phyloP scores from a whole-genome alignment of 2,329 filamentous ascomycete species.

The Kalaharituber pfeilii region DNA sequence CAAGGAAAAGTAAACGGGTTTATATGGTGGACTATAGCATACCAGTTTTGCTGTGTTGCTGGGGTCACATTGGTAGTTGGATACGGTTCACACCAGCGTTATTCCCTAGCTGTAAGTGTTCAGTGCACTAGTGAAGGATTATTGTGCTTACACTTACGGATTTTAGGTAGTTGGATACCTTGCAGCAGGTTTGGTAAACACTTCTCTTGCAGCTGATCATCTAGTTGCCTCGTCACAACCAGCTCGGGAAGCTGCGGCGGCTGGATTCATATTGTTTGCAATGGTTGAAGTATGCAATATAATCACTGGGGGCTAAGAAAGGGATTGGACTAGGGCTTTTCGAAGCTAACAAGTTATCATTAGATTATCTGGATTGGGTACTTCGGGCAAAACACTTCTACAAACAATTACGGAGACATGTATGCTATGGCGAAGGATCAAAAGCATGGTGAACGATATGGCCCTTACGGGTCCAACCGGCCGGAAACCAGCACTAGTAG shows the following conservation, averaged over 20 bases:
- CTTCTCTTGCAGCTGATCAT: conserved; percentile 69
- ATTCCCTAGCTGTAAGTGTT: conserved; percentile 67
- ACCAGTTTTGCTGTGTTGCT: conserved; percentile 65
- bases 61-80: conserved; percentile 70
- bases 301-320: too few species aligned
- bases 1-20: conserved; percentile 51
- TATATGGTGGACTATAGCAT: conserved; percentile 80
- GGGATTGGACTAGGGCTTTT: neutral
- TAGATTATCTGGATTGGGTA: conserved; percentile 98
- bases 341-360: too few species aligned
- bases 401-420: conserved; percentile 84
- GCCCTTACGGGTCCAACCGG: conserved; percentile 51
- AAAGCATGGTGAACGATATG: conserved; percentile 27
- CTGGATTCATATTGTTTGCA: conserved; percentile 82
- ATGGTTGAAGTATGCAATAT: conserved; percentile 93
- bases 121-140: neutral
- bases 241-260: conserved; percentile 67
- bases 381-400: conserved; percentile 77
- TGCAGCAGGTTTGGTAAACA: conserved; percentile 63
- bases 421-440: conserved; percentile 83
- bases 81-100: conserved; percentile 68
- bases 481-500: conserved; percentile 62
- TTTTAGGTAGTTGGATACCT: conserved; percentile 67
- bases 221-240: conserved; percentile 61
- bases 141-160: conserved; percentile 22